Evolutionary conservation across 768 basidiomycete species (phyloP).

Genomic region (Dendrothele bispora): DNA sequence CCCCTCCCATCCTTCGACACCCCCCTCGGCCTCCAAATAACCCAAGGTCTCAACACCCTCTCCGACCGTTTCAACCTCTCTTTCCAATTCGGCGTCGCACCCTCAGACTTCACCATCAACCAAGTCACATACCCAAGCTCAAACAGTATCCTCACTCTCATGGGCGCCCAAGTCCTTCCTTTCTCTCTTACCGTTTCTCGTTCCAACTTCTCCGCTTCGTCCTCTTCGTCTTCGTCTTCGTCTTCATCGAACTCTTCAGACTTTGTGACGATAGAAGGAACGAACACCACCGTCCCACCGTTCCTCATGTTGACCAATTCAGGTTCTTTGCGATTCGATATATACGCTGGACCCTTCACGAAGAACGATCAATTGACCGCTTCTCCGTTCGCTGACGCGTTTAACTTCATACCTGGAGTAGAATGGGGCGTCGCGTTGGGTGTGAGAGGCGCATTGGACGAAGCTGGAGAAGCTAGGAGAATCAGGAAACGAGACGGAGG

Average conservation of each 20-base stretch:
- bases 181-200: too few species aligned
- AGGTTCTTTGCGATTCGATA: slow-evolving; percentile 63
- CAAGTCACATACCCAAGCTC: too few species aligned
- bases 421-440: slow-evolving; percentile 47
- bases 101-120: slow-evolving; percentile 67
- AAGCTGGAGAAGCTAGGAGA: slow-evolving; percentile 38
- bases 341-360: slow-evolving; percentile 71
- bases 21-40: slow-evolving; percentile 47
- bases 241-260: too few species aligned
- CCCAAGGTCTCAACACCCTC: slow-evolving; percentile 51
- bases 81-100: slow-evolving; percentile 67
- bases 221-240: too few species aligned
- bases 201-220: too few species aligned
- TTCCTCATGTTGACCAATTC: slow-evolving; percentile 66
- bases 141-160: too few species aligned
- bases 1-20: slow-evolving; percentile 68
- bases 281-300: too few species aligned
- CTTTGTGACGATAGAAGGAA: too few species aligned
- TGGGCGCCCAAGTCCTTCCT: too few species aligned
- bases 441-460: slow-evolving; percentile 55
- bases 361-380: slow-evolving; percentile 80
- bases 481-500: slow-evolving; percentile 31
- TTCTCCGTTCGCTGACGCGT: slow-evolving; percentile 66
- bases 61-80: slow-evolving; percentile 61
- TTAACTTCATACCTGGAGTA: slow-evolving; percentile 62